Base-by-base conservation (phyloP, 2,329 filamentous ascomycete genomes). In the Paecilomyces sp. region DNA sequence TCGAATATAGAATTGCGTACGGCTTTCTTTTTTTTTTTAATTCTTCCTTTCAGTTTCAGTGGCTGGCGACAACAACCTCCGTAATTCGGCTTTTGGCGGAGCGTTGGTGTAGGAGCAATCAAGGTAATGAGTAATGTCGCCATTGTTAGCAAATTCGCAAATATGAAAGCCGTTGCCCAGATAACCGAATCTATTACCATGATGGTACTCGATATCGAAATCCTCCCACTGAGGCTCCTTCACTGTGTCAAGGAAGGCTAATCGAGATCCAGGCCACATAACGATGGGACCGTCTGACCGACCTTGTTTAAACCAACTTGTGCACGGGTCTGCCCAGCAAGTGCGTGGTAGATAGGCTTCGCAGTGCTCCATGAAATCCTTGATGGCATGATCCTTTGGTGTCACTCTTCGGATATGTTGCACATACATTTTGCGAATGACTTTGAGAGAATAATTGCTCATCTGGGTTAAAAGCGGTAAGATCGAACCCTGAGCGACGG, bases 401-500 rank as follows among this genome's bases (percentile, higher is more conserved):
- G 66, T 68, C 51, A 78, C 67, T 52, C 70, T 73, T 61, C 74
- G 74, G 65, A 79, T 75, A 58, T 75, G 75, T 60, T 80, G 76
- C 31, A 69, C 64, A 63, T 79, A 76, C 28, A 68, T 64, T 66
- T 78, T 78, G 53, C 63, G 62, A 55, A 79, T 75, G 9, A 75
- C 67, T 57, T 68, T 62, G 63, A 78, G 68, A 58, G 77, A 74
- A 64, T 78, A 77, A 18, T 68, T 59, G 5, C 74, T 76, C 67
- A 74, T 75, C 56, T 67, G 64, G 55, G 76, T 73, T 63, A 79
- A 74, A 0, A 77, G 64, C 1, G 76, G 76, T 66, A 77, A 71
- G 67, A 78, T 75, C 25, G 62, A 68, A 47, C 74, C 75, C 59
- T 78, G 75, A 30, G 71, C 75, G 7, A 76, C 63, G 2, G 76